Evolutionary conservation across 441 rosid species (phyloP).

Genomic region (Brassica hybrid): DNA sequence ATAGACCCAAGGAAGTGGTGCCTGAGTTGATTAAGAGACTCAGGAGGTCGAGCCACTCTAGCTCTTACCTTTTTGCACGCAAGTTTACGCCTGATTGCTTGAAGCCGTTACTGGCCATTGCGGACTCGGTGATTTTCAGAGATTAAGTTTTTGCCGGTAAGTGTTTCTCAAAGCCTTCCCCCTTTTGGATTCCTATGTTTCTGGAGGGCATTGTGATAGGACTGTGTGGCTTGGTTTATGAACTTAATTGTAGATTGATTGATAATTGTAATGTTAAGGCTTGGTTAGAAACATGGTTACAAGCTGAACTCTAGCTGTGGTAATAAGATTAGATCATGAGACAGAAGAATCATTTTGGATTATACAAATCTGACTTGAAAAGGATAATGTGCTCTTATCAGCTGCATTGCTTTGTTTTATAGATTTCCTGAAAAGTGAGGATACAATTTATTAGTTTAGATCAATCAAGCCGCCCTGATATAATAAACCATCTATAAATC

Average conservation of each 20-base stretch:
- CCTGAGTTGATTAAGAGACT: slow-evolving; percentile 58
- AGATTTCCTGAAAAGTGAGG: not conserved
- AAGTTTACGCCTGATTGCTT: slow-evolving; percentile 88
- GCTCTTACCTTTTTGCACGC: slow-evolving; percentile 81
- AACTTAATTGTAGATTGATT: not conserved
- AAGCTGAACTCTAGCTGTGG: not conserved
- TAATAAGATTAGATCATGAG: not conserved
- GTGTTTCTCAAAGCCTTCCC: too few relatives aligned
- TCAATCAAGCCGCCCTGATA: not conserved
- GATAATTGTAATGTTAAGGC: slow-evolving; percentile 9
- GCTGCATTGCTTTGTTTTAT: slow-evolving; percentile 19
- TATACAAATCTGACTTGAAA: not conserved
- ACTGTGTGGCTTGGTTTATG: too few relatives aligned
- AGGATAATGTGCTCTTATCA: not conserved
- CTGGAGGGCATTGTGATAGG: too few relatives aligned
- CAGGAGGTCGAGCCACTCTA: slow-evolving; percentile 68
- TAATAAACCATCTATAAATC: not conserved
- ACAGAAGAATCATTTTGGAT: not conserved
- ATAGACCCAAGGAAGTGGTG: slow-evolving; percentile 59
- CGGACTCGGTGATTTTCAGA: slow-evolving; percentile 73
- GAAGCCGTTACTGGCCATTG: slow-evolving; percentile 73
- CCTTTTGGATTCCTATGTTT: too few relatives aligned
- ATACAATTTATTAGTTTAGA: not conserved
- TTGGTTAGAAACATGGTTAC: not conserved
- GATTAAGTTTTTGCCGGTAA: slow-evolving; percentile 67